Conservation (phyloP, 1,139 yeast species). For the Geotrichum bryndzae region DNA sequence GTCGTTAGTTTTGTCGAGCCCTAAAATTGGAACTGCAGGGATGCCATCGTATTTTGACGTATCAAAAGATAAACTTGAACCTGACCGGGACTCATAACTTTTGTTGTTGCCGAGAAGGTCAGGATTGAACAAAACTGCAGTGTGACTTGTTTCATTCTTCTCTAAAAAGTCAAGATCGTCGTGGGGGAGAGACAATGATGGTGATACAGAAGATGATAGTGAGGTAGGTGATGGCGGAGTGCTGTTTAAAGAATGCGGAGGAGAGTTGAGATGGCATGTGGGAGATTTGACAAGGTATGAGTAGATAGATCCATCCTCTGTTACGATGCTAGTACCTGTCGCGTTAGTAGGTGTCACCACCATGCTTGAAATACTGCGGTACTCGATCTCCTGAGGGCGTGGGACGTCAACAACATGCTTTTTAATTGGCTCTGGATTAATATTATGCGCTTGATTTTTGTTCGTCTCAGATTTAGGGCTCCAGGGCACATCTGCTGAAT, state of each 20-base stretch:
- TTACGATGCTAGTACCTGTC: background rate
- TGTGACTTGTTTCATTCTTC: background rate
- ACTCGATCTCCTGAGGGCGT: background rate
- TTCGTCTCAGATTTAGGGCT: background rate
- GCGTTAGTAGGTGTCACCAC: background rate
- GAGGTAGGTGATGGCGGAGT: background rate
- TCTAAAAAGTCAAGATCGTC: background rate
- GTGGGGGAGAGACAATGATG: background rate
- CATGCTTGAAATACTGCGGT: background rate
- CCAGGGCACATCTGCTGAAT: background rate
- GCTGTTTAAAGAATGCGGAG: background rate
- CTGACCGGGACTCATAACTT: background rate
- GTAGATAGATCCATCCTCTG: background rate
- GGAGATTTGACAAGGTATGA: background rate
- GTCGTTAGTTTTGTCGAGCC: background rate
- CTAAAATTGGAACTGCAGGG: background rate
- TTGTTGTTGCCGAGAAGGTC: background rate
- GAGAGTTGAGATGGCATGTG: background rate
- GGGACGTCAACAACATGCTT: background rate
- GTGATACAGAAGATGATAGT: background rate
- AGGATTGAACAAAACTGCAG: background rate
- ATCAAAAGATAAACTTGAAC: background rate
- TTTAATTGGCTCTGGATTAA: background rate
- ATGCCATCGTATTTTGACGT: background rate
- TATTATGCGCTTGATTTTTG: background rate